These are phyloP conservation scores for Solanum pimpinellifolium DNA, from an alignment of 257 asterid genomes.

Conservation along the genomic window DNA sequence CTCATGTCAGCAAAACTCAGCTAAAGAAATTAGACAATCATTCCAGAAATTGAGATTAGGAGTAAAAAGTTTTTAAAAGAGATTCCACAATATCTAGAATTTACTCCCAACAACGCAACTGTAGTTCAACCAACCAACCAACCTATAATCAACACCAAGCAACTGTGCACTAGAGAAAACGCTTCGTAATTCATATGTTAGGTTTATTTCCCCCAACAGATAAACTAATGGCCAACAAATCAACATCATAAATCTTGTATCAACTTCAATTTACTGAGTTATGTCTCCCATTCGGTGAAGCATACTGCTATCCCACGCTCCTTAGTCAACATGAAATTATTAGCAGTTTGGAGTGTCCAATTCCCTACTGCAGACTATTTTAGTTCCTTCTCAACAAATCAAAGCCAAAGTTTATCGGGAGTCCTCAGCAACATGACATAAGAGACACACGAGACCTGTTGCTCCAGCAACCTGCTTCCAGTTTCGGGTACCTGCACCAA, in stretches of 20 bases:
- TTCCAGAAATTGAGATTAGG: neutral
- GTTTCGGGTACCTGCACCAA: slow-evolving; percentile 63
- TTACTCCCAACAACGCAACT: neutral
- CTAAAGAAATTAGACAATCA: neutral
- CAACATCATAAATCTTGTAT: neutral
- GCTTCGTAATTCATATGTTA: neutral
- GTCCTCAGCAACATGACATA: slow-evolving; percentile 33
- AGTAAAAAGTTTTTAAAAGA: neutral
- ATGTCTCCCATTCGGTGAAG: neutral
- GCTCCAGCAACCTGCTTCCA: slow-evolving; percentile 82
- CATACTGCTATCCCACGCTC: neutral
- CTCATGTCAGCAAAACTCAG: neutral
- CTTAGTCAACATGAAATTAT: neutral
- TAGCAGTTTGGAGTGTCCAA: neutral
- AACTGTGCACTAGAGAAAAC: neutral
- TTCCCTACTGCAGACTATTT: neutral
- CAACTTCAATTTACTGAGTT: neutral
- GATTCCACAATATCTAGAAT: neutral
- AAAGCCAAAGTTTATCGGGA: slow-evolving; percentile 16
- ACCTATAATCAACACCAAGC: neutral
- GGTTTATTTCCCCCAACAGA: neutral
- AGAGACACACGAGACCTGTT: slow-evolving; percentile 54
- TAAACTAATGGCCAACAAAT: neutral
- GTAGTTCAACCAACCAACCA: neutral
- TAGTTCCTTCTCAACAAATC: neutral